Evolutionary conservation across 2,329 filamentous ascomycete species (phyloP), one percentile per base, ranked within the genome.

Genomic region (Tricladium varicosporioides): DNA sequence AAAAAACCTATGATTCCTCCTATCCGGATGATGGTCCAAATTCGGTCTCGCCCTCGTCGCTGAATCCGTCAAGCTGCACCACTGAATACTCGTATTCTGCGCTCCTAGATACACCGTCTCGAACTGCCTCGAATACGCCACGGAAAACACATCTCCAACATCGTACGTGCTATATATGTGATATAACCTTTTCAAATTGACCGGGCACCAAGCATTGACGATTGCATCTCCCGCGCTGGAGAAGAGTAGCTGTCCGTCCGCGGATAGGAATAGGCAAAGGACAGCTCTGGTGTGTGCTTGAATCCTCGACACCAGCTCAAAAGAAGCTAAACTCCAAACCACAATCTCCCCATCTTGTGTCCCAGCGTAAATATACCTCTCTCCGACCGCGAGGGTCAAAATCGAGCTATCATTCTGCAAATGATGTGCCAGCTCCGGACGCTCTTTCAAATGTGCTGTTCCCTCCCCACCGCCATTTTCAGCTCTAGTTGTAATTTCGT

Each of bases 11-110:
- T 96, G 91, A 60, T 89, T 88, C 42, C 91, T 82, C 59, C 86
- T 82, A 33, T 88, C 87, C 0, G 89, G 89, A 63, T 93, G 91
- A 44, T 83, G 83, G 9, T 83, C 79, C 8, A 84, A 85, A 58
- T 84, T 84, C 51, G 82, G 84, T 3, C 78, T 75, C 15, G 82
- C 88, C 63, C 80, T 76, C 18, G 80, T 74, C 31, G 80, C 77
- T 19, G 84, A 81, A 61, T 90, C 83, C 65, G 83, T 83, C 54
- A 96, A 76, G 62, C 86, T 82, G 65, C 91, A 89, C 94, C 94
- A 99, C 79, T 96, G 92, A 52, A 97, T 94, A 42, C 88, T 91
- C 7, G 92, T 94, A 69, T 97, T 97, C 70, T 97, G 94, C 0
- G 92, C 91, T 56, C 94, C 94, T 45, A 96, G 83, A 71, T 96